Conservation (phyloP, 805 yeast species). For the Scheffersomyces amazonensis region DNA sequence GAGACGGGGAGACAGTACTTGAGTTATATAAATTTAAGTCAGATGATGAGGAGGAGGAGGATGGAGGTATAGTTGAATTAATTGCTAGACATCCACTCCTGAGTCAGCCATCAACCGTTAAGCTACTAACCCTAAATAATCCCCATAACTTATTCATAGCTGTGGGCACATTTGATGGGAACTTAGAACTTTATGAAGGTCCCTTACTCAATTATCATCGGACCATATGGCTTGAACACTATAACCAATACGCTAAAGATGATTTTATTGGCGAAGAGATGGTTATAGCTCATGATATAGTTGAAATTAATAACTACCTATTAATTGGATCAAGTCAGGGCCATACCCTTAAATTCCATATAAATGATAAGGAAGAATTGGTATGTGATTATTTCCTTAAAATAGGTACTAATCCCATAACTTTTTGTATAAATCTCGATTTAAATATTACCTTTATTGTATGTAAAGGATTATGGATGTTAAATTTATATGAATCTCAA, state of each 20-base stretch:
- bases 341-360: slow-evolving; percentile 15
- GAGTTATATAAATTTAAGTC: slow-evolving; percentile 1
- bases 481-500: slow-evolving; percentile 23
- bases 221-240: no score
- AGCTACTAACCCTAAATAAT: no score
- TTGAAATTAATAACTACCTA: slow-evolving; percentile 4
- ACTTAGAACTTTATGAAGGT: no score
- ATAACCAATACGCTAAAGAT: no score
- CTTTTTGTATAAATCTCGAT: slow-evolving; percentile 14
- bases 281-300: slow-evolving; percentile 20
- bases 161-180: no score
- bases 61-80: not conserved
- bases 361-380: slow-evolving; percentile 1
- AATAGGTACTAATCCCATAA: slow-evolving; percentile 25
- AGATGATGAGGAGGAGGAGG: not conserved
- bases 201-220: no score
- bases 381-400: slow-evolving; percentile 12
- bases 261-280: not conserved
- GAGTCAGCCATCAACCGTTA: no score
- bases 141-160: no score
- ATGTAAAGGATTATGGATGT: slow-evolving; percentile 30
- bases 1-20: not conserved
- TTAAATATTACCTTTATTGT: slow-evolving; percentile 16
- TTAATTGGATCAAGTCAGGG: slow-evolving; percentile 36
- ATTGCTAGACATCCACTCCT: no score